Evolutionary conservation across 768 basidiomycete genomes (phyloP).

Genomic region (Lactifluus rugatus): DNA sequence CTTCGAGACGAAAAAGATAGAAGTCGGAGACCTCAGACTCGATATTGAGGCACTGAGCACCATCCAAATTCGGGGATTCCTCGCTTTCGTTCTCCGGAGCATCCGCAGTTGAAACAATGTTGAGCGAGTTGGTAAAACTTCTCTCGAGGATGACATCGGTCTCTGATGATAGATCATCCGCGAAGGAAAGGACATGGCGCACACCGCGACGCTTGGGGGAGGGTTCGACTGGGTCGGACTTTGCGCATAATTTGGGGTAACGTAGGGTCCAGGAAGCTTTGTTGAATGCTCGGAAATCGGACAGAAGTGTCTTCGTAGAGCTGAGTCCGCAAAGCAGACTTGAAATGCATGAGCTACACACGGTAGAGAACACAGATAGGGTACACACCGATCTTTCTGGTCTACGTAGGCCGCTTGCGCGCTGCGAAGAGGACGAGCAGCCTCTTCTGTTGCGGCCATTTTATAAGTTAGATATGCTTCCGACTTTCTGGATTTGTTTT

Average conservation of each 20-base stretch:
- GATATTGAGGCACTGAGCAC: slow-evolving; percentile 30
- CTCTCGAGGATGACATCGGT: slow-evolving; percentile 55
- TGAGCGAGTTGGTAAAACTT: slow-evolving; percentile 48
- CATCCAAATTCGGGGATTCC: slow-evolving; percentile 21
- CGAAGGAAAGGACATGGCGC: slow-evolving; percentile 72
- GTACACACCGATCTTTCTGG: slow-evolving; percentile 16
- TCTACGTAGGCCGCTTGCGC: slow-evolving; percentile 11
- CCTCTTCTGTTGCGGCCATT: slow-evolving; percentile 5
- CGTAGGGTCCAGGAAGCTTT: slow-evolving; percentile 79
- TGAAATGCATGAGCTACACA: not conserved
- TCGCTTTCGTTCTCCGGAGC: slow-evolving; percentile 30
- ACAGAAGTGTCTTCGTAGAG: slow-evolving; percentile 55
- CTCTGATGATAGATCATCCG: slow-evolving; percentile 63
- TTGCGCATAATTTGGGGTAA: slow-evolving; percentile 68
- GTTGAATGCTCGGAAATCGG: slow-evolving; percentile 70
- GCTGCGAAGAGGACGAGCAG: not conserved
- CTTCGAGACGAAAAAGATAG: slow-evolving; percentile 82
- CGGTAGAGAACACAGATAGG: not conserved
- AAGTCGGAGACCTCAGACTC: slow-evolving; percentile 50
- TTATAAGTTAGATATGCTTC: too few relatives aligned
- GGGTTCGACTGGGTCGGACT: slow-evolving; percentile 25
- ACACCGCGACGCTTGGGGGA: slow-evolving; percentile 31
- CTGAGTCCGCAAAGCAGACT: slow-evolving; percentile 76
- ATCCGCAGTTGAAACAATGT: slow-evolving; percentile 45
- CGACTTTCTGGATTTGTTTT: not conserved